Base-by-base conservation (phyloP, 1,284 basidiomycete species). In the Gymnopus androsaceus region DNA sequence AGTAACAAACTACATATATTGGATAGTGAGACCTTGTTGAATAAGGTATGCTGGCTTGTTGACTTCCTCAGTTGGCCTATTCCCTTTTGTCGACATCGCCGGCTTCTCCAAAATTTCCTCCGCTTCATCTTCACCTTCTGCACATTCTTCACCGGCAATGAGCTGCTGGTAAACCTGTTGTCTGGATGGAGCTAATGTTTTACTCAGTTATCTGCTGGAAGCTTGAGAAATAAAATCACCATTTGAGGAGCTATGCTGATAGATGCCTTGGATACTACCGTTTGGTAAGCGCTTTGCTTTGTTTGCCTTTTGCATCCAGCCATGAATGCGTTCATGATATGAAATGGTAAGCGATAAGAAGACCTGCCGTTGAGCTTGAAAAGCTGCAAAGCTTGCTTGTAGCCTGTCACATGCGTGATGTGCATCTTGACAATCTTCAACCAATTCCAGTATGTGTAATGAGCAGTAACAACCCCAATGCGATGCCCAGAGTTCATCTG, bases 401-500 rank as follows among this genome's bases (percentile, higher is more conserved):
- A 34, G 45, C 6, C 17, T 19, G 4, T n/a, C 12, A 14, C n/a
- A 5, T 7, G 21, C 15, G 28, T 5, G 4, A 15, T 4, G 17
- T 30, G 27, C 23, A 47, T 47, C 17, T 23, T 23, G 31, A 27
- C 31, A 19, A 31, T 56, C 28, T 67, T 67, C 51, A 59, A 62
- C 58, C 57, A 63, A 30, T 68, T 68, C 65, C 66, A 67, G 49
- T 68, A 51, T 0, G 40, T 44, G 40, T 61, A 55, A 36, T 65
- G 59, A 37, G 61, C 59, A 9, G 60, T 62, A 2, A 69, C 46
- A 0, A 57, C 58, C 23, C 66, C 68, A 9, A 67, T 65, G 1
- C 63, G 58, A 56, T 64, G 60, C 0, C 68, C 66, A 6, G 54
- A 55, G 34, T 59, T 66, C 67, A 66, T 66, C 47, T 67, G 67